A percentile compares a stretch with the other conserved stretches of the same genome.
Conservation (phyloP, 768 basidiomycete species). For the Cystobasidium ongulense region DNA sequence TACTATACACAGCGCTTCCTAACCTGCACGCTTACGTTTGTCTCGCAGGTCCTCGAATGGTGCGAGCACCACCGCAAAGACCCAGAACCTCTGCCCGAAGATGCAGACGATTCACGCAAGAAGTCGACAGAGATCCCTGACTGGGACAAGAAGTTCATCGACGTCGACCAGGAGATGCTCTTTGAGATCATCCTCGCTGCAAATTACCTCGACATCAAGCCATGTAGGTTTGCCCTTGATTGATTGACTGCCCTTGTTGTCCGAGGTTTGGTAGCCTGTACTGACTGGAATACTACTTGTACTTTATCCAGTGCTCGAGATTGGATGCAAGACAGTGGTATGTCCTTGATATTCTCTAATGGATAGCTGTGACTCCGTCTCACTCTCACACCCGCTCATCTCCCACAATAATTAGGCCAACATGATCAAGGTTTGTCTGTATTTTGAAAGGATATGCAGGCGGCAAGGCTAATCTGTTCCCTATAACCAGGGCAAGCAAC, state of each 20-base stretch:
- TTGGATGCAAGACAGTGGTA: conserved; percentile 87
- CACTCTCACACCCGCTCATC: not conserved
- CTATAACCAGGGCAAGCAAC: conserved; percentile 68
- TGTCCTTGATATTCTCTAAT: not conserved
- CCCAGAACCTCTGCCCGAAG: conserved; percentile 70
- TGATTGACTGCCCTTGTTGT: too few species aligned
- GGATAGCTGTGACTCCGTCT: too few species aligned
- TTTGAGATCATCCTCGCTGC: conserved; percentile 99
- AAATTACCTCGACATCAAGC: conserved; percentile 99
- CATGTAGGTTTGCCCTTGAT: conserved; percentile 69
- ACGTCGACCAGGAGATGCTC: conserved; percentile 98
- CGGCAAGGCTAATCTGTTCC: not conserved
- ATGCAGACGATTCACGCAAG: conserved; percentile 87
- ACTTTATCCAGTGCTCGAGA: conserved; percentile 55
- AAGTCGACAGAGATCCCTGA: conserved; percentile 97
- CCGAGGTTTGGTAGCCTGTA: not conserved
- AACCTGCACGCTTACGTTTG: not conserved
- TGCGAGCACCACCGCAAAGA: conserved; percentile 98
- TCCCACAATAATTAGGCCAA: conserved; percentile 56
- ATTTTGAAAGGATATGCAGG: not conserved
- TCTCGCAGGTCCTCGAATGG: conserved; percentile 83
- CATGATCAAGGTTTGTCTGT: conserved; percentile 71
- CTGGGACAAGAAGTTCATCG: conserved; percentile 98
- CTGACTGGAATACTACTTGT: not conserved
- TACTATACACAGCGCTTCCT: not conserved